Conservation (phyloP, 2,329 filamentous ascomycete genomes). For the Thelonectria blattea region DNA sequence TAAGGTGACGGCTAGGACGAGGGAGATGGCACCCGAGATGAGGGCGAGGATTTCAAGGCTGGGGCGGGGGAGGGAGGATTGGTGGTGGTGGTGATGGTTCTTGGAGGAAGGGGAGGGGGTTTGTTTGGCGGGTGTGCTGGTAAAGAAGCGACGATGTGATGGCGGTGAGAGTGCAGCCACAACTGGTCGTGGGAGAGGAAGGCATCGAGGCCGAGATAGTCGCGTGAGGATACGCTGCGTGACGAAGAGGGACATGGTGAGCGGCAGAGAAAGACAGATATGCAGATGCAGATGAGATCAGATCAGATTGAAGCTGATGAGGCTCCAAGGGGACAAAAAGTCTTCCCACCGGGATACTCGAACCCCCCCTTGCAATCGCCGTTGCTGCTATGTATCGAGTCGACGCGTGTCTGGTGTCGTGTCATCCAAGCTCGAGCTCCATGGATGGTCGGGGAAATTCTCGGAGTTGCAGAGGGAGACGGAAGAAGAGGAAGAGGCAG, state of each 20-base stretch:
- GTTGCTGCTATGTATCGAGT: not conserved
- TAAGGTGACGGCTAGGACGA: constrained; percentile 29
- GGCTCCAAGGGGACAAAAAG: too few relatives aligned
- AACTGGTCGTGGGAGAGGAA: constrained; percentile 6
- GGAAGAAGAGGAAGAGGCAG: not conserved
- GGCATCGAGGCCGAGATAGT: constrained; percentile 19
- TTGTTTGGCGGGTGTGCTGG: constrained; percentile 5
- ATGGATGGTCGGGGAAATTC: constrained; percentile 19
- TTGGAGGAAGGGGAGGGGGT: not conserved
- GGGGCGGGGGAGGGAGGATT: constrained; percentile 5
- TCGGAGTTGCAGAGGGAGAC: constrained; percentile 1
- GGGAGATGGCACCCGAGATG: constrained; percentile 27
- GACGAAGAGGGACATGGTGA: constrained; percentile 25
- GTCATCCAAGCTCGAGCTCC: not conserved
- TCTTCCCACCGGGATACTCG: too few relatives aligned
- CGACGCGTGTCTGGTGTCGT: constrained; percentile 5
- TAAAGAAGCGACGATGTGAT: constrained; percentile 23
- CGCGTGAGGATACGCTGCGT: constrained; percentile 21
- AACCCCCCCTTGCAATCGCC: not conserved
- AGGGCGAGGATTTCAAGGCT: constrained; percentile 12
- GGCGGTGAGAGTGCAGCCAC: not conserved
- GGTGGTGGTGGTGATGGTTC: constrained; percentile 4
- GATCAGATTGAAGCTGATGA: not conserved
- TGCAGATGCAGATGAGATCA: not conserved
- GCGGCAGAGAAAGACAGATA: not conserved